Evolutionary conservation across 805 yeast genomes (phyloP), one percentile per base, ranked within the genome.

Genomic region (Priceomyces melissophilus): DNA sequence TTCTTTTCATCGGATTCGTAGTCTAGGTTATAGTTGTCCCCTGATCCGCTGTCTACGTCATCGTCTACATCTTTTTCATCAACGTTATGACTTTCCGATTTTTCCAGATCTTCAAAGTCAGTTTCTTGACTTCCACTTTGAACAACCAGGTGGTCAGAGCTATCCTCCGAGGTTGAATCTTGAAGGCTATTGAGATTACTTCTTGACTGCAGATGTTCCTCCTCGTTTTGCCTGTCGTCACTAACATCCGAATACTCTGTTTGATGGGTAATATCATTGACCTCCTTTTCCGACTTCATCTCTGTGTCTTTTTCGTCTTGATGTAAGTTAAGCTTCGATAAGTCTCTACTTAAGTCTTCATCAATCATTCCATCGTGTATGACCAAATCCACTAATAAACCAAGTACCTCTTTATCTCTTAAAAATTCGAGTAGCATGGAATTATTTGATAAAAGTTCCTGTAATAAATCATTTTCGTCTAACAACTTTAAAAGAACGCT

Each of bases 391-490:
- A 66, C 70, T 44, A 70, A 60, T 41, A 63, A 48, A 20, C 50
- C 48, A 44, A 70, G 55, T 2, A 69, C 68, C 3, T 51, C 43
- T 20, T 66, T 71, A 30, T 65, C 69, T 13, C 75, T 45, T 39
- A 70, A 59, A 39, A 68, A 70, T 48, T 70, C 75, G 38, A 70
- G 53, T 37, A 70, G 55, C 52, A 61, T 53, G 5, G 74, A 63
- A 46, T 69, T 69, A 53, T 69, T 69, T 20, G 69, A 59, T 39
- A 68, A 55, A 31, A 70, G 54, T 39, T 70, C 75, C 45, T 70
- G 75, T 15, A 69, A 55, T 40, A 70, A 56, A 46, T 70, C 75
- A 45, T 59, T 61, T 44, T 70, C 75, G 42, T 70, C 73, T 45
- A 70, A 55, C 23, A 70, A 55, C 44, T 64, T 63, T 40, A 59